Evolutionary conservation across 2,329 filamentous ascomycete genomes (phyloP).

Genomic region (Fusarium sp.): DNA sequence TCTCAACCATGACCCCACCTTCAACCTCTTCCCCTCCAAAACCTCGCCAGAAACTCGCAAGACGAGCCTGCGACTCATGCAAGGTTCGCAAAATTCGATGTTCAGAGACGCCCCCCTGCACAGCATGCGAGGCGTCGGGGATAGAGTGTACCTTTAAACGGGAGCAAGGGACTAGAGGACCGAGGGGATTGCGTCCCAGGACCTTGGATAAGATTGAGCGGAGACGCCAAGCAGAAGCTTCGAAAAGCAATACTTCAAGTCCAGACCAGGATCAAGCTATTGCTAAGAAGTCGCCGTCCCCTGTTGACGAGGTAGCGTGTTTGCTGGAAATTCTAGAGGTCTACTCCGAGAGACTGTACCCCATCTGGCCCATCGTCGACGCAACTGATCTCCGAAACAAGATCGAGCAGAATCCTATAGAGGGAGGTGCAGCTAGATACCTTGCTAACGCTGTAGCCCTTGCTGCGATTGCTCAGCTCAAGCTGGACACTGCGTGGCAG

Average conservation of each 20-base stretch:
- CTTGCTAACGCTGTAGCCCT: constrained; percentile 60
- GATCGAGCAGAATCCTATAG: constrained; percentile 47
- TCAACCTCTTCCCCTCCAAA: constrained; percentile 13
- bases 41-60: constrained; percentile 37
- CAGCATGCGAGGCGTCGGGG: constrained; percentile 56
- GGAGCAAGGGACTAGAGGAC: constrained; percentile 57
- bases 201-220: constrained; percentile 56
- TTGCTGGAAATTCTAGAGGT: constrained; percentile 52
- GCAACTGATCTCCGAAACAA: constrained; percentile 55
- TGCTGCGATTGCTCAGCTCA: constrained; percentile 61
- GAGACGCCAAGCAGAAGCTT: constrained; percentile 27
- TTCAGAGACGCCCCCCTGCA: constrained; percentile 59
- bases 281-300: constrained; percentile 20
- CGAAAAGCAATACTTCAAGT: constrained; percentile 15
- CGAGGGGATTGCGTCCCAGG: constrained; percentile 57
- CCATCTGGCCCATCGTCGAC: constrained; percentile 63
- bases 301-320: constrained; percentile 41
- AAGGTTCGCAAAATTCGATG: constrained; percentile 65
- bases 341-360: constrained; percentile 62
- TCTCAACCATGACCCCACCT: constrained; percentile 34
- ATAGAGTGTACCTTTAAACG: constrained; percentile 64
- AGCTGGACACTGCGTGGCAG: constrained; percentile 50
- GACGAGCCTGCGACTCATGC: constrained; percentile 62
- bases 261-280: constrained; percentile 4
- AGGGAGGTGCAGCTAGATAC: constrained; percentile 51